A percentile compares a stretch with the other conserved stretches of the same genome.
Conservation (phyloP, 139 green algal genomes). For the Limnomonas spitsbergensis region DNA sequence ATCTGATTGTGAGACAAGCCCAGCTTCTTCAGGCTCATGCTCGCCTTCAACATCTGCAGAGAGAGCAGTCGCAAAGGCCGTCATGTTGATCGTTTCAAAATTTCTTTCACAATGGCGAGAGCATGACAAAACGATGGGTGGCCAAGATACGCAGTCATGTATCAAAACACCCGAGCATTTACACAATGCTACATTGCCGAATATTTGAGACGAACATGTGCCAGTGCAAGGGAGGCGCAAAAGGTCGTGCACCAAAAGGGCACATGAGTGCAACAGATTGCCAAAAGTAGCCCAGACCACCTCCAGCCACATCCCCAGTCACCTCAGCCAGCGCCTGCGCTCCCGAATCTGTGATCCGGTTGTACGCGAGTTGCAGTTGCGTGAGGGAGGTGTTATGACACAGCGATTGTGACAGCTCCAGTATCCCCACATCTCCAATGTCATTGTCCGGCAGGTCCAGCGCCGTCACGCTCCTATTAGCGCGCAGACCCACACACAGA, state of each 20-base stretch:
- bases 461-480: neutral
- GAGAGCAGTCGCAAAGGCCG: neutral
- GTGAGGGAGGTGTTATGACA: conserved; percentile 14
- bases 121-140: no score
- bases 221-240: no score
- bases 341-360: neutral
- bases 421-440: conserved; percentile 47
- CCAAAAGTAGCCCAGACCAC: no score
- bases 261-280: no score
- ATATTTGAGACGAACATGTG: no score
- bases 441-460: conserved; percentile 26
- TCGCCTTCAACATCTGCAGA: neutral
- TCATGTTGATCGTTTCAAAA: neutral
- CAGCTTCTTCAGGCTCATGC: neutral
- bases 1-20: conserved; percentile 43
- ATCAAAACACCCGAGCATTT: neutral
- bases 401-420: conserved; percentile 28
- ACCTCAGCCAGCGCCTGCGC: neutral
- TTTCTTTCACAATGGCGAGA: no score
- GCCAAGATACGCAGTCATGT: neutral
- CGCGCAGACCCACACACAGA: neutral
- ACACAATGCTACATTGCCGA: conserved; percentile 8
- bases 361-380: conserved; percentile 32
- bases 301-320: neutral
- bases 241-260: no score